Conservation (phyloP, 148 eudicot species). For the Rhododendron kiyosumense region DNA sequence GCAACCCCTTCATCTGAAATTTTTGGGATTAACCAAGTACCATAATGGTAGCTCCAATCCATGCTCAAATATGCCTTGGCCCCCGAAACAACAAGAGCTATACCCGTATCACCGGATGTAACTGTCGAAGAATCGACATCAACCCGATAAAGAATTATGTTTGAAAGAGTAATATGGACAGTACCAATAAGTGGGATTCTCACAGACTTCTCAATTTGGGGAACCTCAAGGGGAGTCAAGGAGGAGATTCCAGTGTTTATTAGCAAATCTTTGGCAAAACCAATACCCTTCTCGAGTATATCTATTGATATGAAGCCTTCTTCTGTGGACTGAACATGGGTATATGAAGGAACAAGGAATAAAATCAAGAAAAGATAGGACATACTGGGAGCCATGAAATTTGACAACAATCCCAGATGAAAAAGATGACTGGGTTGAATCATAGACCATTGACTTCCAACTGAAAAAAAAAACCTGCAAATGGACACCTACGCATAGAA, state of each 20-base stretch:
- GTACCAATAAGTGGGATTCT: slow-evolving; percentile 63
- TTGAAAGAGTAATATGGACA: slow-evolving; percentile 56
- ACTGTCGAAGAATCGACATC: slow-evolving; percentile 51
- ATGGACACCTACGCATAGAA: background rate
- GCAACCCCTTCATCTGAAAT: slow-evolving; percentile 79
- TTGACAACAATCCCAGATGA: slow-evolving; percentile 5
- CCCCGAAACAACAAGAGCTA: slow-evolving; percentile 44
- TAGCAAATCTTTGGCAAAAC: slow-evolving; percentile 64
- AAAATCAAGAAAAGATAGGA: background rate
- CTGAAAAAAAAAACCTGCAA: background rate
- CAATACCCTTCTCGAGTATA: slow-evolving; percentile 73
- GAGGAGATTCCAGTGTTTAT: slow-evolving; percentile 50
- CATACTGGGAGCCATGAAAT: background rate
- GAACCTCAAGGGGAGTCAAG: slow-evolving; percentile 59
- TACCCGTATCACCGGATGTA: slow-evolving; percentile 45
- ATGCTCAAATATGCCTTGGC: slow-evolving; percentile 66
- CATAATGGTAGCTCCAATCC: slow-evolving; percentile 79
- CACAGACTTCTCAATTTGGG: slow-evolving; percentile 48
- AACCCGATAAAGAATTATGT: slow-evolving; percentile 49
- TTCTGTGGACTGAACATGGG: slow-evolving; percentile 39
- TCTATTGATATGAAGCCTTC: slow-evolving; percentile 59
- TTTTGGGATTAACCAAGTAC: slow-evolving; percentile 47
- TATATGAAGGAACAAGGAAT: slow-evolving; percentile 13
- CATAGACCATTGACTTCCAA: background rate
- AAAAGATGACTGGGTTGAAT: background rate